These are phyloP conservation scores for Sporothrix schenckii DNA, from an alignment of 2,329 filamentous ascomycete species.

Conservation along the genomic window DNA sequence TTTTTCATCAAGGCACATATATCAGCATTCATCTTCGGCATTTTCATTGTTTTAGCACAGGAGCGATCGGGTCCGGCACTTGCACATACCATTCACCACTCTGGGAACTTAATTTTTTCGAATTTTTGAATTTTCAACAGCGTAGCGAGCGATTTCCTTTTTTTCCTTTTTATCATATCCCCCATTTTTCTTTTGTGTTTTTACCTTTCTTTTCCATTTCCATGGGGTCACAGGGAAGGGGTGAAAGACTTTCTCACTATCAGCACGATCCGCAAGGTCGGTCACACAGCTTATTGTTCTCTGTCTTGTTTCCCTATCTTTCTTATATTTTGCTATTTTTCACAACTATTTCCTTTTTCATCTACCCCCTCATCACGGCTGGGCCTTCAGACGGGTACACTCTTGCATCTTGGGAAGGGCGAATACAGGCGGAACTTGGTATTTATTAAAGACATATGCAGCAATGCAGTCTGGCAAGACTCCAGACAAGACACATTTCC, in stretches of 20 bases:
- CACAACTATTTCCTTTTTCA: constrained; percentile 32
- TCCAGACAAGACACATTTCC: constrained; percentile 28
- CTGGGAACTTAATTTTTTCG: constrained; percentile 33
- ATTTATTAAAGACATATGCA: constrained; percentile 37
- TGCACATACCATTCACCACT: constrained; percentile 32
- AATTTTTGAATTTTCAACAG: constrained; percentile 41
- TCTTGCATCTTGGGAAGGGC: constrained; percentile 57
- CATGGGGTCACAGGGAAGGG: constrained; percentile 41
- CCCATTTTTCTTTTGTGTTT: constrained; percentile 41
- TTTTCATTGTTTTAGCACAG: constrained; percentile 32
- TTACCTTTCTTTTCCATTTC: constrained; percentile 46
- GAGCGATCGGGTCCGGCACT: constrained; percentile 30
- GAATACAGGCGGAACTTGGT: constrained; percentile 53
- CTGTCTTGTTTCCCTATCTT: constrained; percentile 28
- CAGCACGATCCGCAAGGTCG: constrained; percentile 54
- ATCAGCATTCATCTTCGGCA: constrained; percentile 24
- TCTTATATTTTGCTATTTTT: constrained; percentile 29
- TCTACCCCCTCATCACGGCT: constrained; percentile 57
- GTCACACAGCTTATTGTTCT: constrained; percentile 44
- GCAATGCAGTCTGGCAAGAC: constrained; percentile 35
- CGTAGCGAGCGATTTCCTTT: constrained; percentile 47
- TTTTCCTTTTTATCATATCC: constrained; percentile 17
- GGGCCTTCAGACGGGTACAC: constrained; percentile 56
- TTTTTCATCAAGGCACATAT: constrained; percentile 19
- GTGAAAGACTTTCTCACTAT: constrained; percentile 36